Evolutionary conservation across 805 yeast genomes (phyloP).

Genomic region (Saccharomycopsis sp.): DNA sequence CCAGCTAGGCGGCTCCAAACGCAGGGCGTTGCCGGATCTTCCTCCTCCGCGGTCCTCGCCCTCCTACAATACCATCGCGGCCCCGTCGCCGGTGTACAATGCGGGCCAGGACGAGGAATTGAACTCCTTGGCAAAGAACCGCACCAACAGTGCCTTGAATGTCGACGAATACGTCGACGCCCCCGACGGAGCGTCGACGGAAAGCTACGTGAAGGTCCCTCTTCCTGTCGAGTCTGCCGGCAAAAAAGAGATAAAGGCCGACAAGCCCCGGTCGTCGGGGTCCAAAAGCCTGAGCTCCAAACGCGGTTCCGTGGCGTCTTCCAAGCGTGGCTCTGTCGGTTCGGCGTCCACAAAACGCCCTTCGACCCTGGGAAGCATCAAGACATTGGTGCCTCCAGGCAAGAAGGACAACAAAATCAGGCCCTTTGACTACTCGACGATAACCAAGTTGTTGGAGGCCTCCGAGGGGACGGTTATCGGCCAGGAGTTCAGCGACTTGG

Average conservation of each 20-base stretch:
- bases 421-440: conserved; percentile 25
- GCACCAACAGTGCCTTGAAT: neutral
- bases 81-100: no score
- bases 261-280: neutral
- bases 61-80: neutral
- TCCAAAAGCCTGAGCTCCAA: neutral
- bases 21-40: neutral
- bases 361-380: neutral
- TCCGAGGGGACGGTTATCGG: conserved; percentile 58
- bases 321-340: neutral
- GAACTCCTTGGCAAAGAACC: neutral
- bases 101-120: neutral
- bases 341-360: neutral
- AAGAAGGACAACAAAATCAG: conserved; percentile 3
- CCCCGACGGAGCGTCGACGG: neutral
- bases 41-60: neutral
- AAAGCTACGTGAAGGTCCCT: neutral
- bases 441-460: conserved; percentile 47
- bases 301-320: neutral
- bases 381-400: neutral
- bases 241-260: no score
- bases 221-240: no score
- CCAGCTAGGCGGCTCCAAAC: neutral
- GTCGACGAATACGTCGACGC: neutral
- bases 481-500: conserved; percentile 66